Evolutionary conservation across 495 filamentous ascomycete species (phyloP).

Genomic region (Niebla homalea): DNA sequence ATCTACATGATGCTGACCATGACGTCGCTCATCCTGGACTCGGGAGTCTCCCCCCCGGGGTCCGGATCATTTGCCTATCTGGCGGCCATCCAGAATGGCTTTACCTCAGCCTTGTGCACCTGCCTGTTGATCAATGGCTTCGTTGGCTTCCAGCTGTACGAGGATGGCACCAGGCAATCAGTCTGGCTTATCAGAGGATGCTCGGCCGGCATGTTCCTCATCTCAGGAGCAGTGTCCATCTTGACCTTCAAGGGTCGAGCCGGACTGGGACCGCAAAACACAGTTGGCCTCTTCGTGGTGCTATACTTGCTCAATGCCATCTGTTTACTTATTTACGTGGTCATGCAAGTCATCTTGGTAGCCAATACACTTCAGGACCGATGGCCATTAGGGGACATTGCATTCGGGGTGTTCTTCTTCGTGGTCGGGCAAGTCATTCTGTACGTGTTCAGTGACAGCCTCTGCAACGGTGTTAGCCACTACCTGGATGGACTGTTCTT

Average conservation of each 20-base stretch:
- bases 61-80: conserved; percentile 81
- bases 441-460: conserved; percentile 73
- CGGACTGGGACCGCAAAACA: conserved; percentile 72
- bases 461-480: conserved; percentile 78
- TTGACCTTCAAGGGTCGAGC: conserved; percentile 90
- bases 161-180: conserved; percentile 91
- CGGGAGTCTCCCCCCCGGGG: conserved; percentile 78
- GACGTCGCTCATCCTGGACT: conserved; percentile 79
- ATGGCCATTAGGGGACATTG: conserved; percentile 89
- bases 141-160: conserved; percentile 96
- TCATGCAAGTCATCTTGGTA: conserved; percentile 78
- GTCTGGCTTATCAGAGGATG: conserved; percentile 80
- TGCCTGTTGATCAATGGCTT: conserved; percentile 95
- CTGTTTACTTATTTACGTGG: conserved; percentile 71
- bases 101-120: conserved; percentile 77
- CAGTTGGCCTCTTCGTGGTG: conserved; percentile 80
- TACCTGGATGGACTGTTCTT: conserved; percentile 95
- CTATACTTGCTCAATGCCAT: conserved; percentile 86
- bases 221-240: conserved; percentile 76
- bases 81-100: conserved; percentile 74
- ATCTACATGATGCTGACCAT: conserved; percentile 84
- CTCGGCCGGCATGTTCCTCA: conserved; percentile 68
- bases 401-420: conserved; percentile 87
- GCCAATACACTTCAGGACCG: conserved; percentile 83
- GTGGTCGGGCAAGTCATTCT: conserved; percentile 85